Evolutionary conservation across 176 grass and related monocot genomes (phyloP), one percentile per base, ranked within the genome.

Genomic region (Cenchrus americanus): DNA sequence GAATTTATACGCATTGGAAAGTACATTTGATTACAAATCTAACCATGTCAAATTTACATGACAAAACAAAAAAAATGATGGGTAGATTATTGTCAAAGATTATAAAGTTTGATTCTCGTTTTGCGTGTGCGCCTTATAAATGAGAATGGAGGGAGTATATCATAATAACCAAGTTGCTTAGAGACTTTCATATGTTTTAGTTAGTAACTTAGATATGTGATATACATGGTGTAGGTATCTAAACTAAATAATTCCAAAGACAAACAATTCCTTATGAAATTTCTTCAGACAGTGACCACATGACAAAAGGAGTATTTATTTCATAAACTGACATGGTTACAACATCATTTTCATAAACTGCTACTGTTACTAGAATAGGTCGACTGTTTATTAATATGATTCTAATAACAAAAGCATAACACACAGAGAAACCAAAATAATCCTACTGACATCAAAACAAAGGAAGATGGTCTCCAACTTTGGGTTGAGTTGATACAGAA

Each of bases 371-470:
- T 34, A 8, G 2, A 27, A 34, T 10, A 68, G 17, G 23, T 13
- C 18, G 49, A 48, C 78, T 48, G 27, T 54, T 80, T 68, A 80
- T 80, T 80, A n/a, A 4, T 52, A 41, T 22, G 21, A 30, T 18
- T 73, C 47, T 68, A 54, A 34, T 68, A 54, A 34, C 5, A 53
- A 68, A 68, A 67, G 17, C 7, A 18, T 24, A 43, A 63, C 61
- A 62, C 7, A 50, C 13, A 42, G 12, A 37, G 1, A 62, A 41
- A 64, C 26, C 0, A 32, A 40, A 26, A 41, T 44, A 44, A 83
- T 71, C 15, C 44, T 15, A 51, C 10, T 37, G 2, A 19, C 69
- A 12, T 51, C 19, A 75, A 42, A 83, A 34, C 18, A 63, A 24
- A 74, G 41, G 13, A 37, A 15, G 24, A 51, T 78, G 59, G 83